These are phyloP conservation scores for Chenopodium formosanum DNA, from an alignment of 148 eudicot genomes.

Conservation along the genomic window DNA sequence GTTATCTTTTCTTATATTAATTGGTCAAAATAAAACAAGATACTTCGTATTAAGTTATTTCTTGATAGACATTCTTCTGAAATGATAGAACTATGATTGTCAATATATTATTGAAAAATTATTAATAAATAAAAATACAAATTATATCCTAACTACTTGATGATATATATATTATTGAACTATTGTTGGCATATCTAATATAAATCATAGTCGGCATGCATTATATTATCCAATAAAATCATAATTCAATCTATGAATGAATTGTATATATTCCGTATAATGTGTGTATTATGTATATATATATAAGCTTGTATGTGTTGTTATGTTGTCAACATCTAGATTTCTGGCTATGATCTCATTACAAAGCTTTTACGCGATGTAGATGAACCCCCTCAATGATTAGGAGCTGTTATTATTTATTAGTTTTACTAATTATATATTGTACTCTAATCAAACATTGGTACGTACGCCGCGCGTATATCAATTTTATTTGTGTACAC, in stretches of 20 bases:
- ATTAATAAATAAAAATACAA: neutral
- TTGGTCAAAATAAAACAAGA: too few species aligned
- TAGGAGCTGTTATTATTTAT: neutral
- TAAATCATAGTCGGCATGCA: neutral
- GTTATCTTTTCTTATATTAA: too few species aligned
- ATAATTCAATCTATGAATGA: too few species aligned
- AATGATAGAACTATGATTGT: neutral
- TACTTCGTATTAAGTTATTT: too few species aligned
- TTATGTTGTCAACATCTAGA: conserved; percentile 9
- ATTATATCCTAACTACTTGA: neutral
- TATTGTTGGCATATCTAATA: neutral
- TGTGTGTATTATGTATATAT: too few species aligned
- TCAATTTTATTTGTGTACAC: too few species aligned
- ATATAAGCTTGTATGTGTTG: neutral
- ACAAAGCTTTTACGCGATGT: neutral
- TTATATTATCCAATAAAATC: neutral
- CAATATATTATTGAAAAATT: neutral
- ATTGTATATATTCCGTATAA: too few species aligned
- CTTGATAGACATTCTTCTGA: neutral
- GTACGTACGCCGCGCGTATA: too few species aligned
- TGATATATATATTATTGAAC: neutral
- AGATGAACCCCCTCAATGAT: neutral
- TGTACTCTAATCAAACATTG: too few species aligned
- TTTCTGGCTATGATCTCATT: neutral
- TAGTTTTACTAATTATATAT: too few species aligned